Base-by-base conservation (phyloP, 108 stramenopile genomes). In the Bacterosira constricta region DNA sequence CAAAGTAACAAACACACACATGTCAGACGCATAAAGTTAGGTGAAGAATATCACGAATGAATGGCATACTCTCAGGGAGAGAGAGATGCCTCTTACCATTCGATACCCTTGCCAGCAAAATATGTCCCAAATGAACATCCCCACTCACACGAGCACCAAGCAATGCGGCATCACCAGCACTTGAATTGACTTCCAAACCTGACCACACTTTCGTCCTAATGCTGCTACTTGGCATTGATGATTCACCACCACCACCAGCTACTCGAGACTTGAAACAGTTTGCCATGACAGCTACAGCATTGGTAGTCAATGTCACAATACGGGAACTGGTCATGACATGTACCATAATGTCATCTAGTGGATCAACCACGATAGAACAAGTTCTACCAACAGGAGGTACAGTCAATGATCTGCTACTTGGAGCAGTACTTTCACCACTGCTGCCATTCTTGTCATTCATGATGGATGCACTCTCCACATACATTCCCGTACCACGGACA, bases 51-150 rank as follows among this genome's bases (percentile, higher is more conserved):
- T 21, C 41, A 42, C 21, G 18, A 41, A 44, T 54, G 27, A 23
- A 38, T 42, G 1, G 44, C 25, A 66, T 13, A n/a, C n/a, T n/a
- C n/a, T n/a, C n/a, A n/a, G n/a, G 1, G 10, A 44, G 1, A 29
- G 30, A 32, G 8, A 6, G n/a, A 27, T 25, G 17, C 17, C 17
- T 51, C 81, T 61, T 69, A 66, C 91, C 88, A 69, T 88, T 66
- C 13, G 78, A 79, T 18, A 88, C 60, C 4, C 62, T 77, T 20
- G 68, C 75, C 47, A 88, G 45, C 18, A 91, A 62, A n/a, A 85
- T 71, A 73, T 94, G 90, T n/a, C 92, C 92, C 61, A 87, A 66
- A 46, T 85, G 78, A 29, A 83, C 82, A 73, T 91, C 87, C 20
- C 60, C 74, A 59, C 82, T 87, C 31, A 89, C 76, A 29, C 77